Conservation (phyloP, 192 early-diverging fungal species). For the Umbelopsis isabellina region DNA sequence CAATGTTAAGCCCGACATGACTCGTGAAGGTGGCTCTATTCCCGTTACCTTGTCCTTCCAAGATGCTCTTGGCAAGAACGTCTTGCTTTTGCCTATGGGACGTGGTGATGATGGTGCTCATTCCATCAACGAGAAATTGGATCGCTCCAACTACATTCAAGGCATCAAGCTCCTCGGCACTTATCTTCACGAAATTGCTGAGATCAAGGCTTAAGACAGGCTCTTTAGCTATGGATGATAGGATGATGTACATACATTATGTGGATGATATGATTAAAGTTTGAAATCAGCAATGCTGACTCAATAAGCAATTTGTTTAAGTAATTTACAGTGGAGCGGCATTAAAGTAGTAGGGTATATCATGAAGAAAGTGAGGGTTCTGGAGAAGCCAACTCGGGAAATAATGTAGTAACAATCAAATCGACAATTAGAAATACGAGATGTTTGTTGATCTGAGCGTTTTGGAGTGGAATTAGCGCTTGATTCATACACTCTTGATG, state of each 20-base stretch:
- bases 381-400: constrained; percentile 41
- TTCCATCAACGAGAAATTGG: constrained; percentile 97
- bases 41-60: constrained; percentile 98
- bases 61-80: constrained; percentile 88
- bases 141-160: constrained; percentile 89
- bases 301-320: background rate
- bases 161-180: constrained; percentile 93
- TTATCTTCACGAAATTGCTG: constrained; percentile 89
- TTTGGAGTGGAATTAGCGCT: constrained; percentile 48
- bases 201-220: constrained; percentile 21
- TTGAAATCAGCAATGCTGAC: background rate
- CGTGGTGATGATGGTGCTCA: constrained; percentile 93
- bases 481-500: constrained; percentile 43
- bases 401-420: constrained; percentile 43
- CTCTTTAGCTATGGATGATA: background rate
- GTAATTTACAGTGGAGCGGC: constrained; percentile 2
- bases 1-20: constrained; percentile 91
- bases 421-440: constrained; percentile 53
- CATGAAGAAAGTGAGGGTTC: background rate
- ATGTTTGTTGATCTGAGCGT: constrained; percentile 53
- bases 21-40: constrained; percentile 97
- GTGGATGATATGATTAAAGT: constrained; percentile 4
- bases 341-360: background rate
- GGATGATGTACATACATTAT: constrained; percentile 20
- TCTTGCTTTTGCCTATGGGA: constrained; percentile 96